Base-by-base conservation (phyloP, 1,284 basidiomycete species). In the Rhodotorula sp. region DNA sequence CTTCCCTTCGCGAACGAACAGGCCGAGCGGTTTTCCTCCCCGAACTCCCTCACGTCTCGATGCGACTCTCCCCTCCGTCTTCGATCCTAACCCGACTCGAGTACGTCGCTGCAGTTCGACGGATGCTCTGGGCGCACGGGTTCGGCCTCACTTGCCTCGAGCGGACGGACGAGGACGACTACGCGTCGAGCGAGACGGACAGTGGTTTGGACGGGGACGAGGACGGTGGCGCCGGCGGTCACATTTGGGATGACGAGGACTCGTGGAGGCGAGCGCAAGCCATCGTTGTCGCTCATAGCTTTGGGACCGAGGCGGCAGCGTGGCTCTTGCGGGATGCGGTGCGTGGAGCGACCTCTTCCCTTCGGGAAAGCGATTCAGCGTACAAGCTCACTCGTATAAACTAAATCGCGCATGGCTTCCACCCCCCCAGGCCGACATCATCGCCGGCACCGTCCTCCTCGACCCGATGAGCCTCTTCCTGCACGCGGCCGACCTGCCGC, bases 311-410 rank as follows among this genome's bases (percentile, higher is more conserved):
- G 3, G 59, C 66, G 16, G 66, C 60, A 3, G 69, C 63, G 21
- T 76, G 75, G 75, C 18, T 74, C 2, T 43, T 74, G 46, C 58
- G 75, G 14, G 71, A 76, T 46, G 75, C 73, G 8, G 71, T 72
- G 58, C 58, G 68, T 58, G 8, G 7, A 16, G 14, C 18, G 48
- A 3, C 5, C 5, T 18, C 34, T 39, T 31, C 14, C 3, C 29
- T 29, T 29, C 29, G 29, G 29, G 29, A 29, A 29, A 29, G 34
- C 34, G 34, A 10, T 39, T 43, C 10, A 43, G 39, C 39, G 39
- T 12, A 43, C 29, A 43, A 43, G 39, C 39, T 43, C 39, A 1
- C 15, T 5, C 29, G 6, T 34, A 26, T 29, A 14, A 10, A 3
- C 20, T 3, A 0, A 20, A 12, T 21, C 12, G 2, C 5, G 5